phyloP scores from a whole-genome alignment of 805 yeast species.

The Lachancea waltii region DNA sequence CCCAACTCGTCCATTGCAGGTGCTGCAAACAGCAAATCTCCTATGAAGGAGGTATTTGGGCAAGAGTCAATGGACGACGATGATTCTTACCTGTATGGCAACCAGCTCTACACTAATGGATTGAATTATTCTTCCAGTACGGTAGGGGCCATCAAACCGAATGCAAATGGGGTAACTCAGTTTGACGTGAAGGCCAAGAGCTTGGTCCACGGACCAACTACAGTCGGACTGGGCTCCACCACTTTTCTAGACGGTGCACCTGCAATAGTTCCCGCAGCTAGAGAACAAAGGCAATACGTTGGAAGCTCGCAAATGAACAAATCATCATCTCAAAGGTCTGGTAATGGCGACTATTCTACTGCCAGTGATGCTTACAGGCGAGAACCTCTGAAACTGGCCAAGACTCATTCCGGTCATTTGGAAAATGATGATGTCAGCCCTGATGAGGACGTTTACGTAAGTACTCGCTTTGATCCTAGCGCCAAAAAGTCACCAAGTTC shows the following conservation, averaged over 20 bases:
- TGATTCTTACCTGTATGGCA: constrained; percentile 36
- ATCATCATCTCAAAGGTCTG: constrained; percentile 67
- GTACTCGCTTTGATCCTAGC: constrained; percentile 24
- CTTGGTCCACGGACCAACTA: constrained; percentile 78
- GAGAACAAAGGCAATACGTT: constrained; percentile 42
- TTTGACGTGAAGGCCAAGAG: constrained; percentile 66
- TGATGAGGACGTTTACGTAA: constrained; percentile 30
- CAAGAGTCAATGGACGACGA: constrained; percentile 44
- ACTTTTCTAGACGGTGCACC: constrained; percentile 97
- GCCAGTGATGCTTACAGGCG: constrained; percentile 11
- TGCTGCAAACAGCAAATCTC: constrained; percentile 53
- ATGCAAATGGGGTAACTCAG: constrained; percentile 45
- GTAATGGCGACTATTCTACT: constrained; percentile 15
- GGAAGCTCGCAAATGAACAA: constrained; percentile 55
- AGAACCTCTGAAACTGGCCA: constrained; percentile 16
- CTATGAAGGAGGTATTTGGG: constrained; percentile 75
- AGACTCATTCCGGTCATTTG: constrained; percentile 19
- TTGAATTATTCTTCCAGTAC: constrained; percentile 17
- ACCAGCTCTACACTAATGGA: constrained; percentile 10
- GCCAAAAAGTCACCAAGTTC: constrained; percentile 26
- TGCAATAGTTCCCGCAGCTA: constrained; percentile 50
- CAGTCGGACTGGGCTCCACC: constrained; percentile 85
- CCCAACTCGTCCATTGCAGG: constrained; percentile 85
- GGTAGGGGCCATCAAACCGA: constrained; percentile 42
- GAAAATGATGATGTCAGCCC: constrained; percentile 16